Evolutionary conservation across 2,329 filamentous ascomycete species (phyloP).

Genomic region (Cladosporium sp.): DNA sequence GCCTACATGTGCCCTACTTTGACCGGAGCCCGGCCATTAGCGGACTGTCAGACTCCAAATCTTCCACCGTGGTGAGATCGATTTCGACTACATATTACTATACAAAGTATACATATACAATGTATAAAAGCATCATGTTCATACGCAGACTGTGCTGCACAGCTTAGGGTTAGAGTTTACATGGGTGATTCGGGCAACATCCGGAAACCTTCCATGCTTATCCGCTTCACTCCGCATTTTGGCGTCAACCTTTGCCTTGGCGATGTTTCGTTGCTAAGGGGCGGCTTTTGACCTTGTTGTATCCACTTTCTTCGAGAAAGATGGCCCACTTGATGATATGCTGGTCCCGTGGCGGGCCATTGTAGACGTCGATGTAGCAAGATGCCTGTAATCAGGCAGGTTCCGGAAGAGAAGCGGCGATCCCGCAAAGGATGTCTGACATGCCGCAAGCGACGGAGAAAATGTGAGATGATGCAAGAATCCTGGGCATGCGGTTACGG

Average conservation of each 20-base stretch:
- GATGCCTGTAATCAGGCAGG: not conserved
- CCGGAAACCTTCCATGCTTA: not conserved
- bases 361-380: not conserved
- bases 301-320: not conserved
- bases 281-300: not conserved
- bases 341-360: not conserved
- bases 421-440: conserved; percentile 1
- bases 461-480: conserved; percentile 4
- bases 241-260: not conserved
- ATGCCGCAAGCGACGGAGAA: conserved; percentile 7
- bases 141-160: not conserved
- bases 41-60: not conserved
- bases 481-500: not conserved
- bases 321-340: not conserved
- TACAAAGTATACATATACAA: too few relatives aligned
- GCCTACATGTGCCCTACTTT: not conserved
- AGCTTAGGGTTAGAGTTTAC: not conserved
- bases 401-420: conserved; percentile 1
- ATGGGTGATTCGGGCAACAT: not conserved
- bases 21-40: not conserved
- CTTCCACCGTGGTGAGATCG: not conserved
- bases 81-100: too few relatives aligned
- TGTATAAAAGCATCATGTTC: not conserved
- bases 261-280: not conserved
- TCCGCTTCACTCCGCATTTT: not conserved